Evolutionary conservation across 2,329 filamentous ascomycete species (phyloP), one percentile per base, ranked within the genome.

Genomic region (Pseudogymnoascus sp.): DNA sequence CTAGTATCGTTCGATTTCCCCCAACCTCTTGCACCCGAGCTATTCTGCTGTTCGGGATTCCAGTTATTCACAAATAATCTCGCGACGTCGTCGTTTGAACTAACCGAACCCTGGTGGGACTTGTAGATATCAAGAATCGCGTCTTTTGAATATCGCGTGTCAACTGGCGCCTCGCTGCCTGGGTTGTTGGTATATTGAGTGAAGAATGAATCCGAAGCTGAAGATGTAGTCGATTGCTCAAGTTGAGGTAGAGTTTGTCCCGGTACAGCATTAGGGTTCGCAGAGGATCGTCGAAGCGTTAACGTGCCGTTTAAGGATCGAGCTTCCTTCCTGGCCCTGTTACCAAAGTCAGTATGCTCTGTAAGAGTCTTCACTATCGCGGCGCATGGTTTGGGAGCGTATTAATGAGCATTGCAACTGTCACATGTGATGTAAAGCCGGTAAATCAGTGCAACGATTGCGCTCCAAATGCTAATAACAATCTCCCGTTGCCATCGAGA

Each of bases 81-180:
- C 50, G 86, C 80, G 38, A 91, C 76, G 65, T 86, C 82, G 63
- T 84, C 81, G 59, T 79, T 80, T 64, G 74, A 50, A 79, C 77
- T 41, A 77, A 77, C 67, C 11, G 66, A 63, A 20, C 81, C 78
- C 64, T 77, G 75, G 68, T 85, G 81, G 62, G 75, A 74, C 67
- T 81, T 84, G 74, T 84, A 93, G 66, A 96, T 82, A 61, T 86
- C 83, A 62, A 96, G 78, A 64, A 97, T 78, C 65, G 95, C 84
- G 34, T 74, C 72, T 50, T 71, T 70, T 57, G 73, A 69, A 67
- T 70, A 71, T 32, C 71, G 68, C 35, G 57, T 63, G 63, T 73
- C 70, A 65, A 69, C 67, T 64, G 73, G 68, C 68, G 75, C 66
- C 64, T 80, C 65, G 75, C 73, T 63, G 70, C 72, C 70, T 76